These are phyloP conservation scores for Silene conica DNA, from an alignment of 148 eudicot genomes.

Conservation along the genomic window DNA sequence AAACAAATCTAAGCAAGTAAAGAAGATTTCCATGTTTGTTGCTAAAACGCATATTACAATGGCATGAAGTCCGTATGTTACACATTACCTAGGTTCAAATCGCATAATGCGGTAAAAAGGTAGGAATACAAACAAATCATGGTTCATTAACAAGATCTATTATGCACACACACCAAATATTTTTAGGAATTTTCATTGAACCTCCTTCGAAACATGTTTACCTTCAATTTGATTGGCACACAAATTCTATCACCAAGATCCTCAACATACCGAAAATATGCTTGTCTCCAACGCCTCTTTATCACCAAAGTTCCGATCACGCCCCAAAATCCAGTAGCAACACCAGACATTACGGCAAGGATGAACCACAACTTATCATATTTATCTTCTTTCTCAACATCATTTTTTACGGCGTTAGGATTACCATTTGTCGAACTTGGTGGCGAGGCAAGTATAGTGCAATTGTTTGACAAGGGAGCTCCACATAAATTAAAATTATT, in stretches of 20 bases:
- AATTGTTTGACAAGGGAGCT: slow-evolving; percentile 27
- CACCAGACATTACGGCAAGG: slow-evolving; percentile 13
- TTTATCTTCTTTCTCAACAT: neutral
- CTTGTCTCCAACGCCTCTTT: slow-evolving; percentile 21
- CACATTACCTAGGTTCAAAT: neutral
- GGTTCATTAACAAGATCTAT: too few species aligned
- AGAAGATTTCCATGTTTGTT: too few species aligned
- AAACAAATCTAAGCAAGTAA: too few species aligned
- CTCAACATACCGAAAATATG: slow-evolving; percentile 20
- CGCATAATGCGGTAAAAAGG: too few species aligned
- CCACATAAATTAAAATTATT: slow-evolving; percentile 42
- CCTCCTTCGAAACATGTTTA: neutral
- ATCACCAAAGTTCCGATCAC: slow-evolving; percentile 21
- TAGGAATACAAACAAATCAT: too few species aligned
- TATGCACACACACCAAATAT: too few species aligned
- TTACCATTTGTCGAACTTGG: too few species aligned
- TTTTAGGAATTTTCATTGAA: too few species aligned
- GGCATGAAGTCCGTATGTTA: neutral
- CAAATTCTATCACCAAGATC: neutral
- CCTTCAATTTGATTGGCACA: neutral
- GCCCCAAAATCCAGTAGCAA: slow-evolving; percentile 35
- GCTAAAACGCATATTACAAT: neutral
- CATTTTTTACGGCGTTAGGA: neutral
- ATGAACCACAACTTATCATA: slow-evolving; percentile 20
- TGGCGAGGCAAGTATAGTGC: slow-evolving; percentile 10